Evolutionary conservation across 2,329 filamentous ascomycete genomes (phyloP).

Genomic region (Curvularia sp.): DNA sequence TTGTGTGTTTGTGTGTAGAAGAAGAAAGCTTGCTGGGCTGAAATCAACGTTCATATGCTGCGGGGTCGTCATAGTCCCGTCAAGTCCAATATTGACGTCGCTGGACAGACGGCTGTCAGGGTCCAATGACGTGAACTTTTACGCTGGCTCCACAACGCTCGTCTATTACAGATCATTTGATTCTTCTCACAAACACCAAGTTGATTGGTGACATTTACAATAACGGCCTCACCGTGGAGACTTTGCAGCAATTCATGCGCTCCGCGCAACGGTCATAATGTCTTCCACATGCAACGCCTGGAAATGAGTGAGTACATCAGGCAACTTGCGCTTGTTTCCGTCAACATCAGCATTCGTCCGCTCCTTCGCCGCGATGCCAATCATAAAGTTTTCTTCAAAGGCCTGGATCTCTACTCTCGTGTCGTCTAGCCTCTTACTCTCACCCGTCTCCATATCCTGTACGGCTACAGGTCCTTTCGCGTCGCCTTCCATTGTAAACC

Average conservation of each 20-base stretch:
- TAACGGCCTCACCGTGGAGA: neutral
- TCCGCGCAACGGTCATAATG: conserved; percentile 37
- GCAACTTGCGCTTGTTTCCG: conserved; percentile 40
- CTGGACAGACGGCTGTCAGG: neutral
- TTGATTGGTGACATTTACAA: neutral
- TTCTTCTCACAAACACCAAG: neutral
- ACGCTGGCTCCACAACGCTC: neutral
- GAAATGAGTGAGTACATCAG: conserved; percentile 51
- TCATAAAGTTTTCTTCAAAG: conserved; percentile 65
- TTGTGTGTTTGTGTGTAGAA: neutral
- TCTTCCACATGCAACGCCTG: conserved; percentile 57
- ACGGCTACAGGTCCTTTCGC: conserved; percentile 15
- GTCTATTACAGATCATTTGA: neutral
- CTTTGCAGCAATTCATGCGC: conserved; percentile 1
- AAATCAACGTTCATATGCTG: neutral
- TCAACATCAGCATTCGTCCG: conserved; percentile 10
- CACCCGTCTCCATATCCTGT: conserved; percentile 8
- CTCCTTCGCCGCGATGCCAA: conserved; percentile 61
- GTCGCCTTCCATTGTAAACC: conserved; percentile 53
- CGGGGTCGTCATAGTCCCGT: conserved; percentile 1
- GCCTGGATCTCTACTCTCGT: conserved; percentile 65
- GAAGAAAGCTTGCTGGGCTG: neutral
- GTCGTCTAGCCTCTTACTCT: conserved; percentile 51
- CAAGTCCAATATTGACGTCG: neutral
- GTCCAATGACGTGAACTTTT: neutral